These are phyloP conservation scores for Pestalotiopsis fici DNA, from an alignment of 2,329 filamentous ascomycete species.

Conservation along the genomic window DNA sequence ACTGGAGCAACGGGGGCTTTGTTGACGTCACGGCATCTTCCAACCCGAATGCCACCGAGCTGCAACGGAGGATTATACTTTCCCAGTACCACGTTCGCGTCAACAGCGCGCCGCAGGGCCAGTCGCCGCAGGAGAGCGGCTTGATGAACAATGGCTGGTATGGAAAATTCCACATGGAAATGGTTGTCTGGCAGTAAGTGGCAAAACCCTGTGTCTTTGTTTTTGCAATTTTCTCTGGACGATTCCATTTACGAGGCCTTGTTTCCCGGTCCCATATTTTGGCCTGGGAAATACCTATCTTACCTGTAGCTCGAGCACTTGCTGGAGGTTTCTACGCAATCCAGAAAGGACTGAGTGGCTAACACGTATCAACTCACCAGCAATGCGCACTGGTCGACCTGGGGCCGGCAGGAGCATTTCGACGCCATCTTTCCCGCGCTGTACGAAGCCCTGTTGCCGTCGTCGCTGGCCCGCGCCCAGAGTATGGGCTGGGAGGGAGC, in stretches of 20 bases:
- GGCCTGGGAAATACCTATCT: too few relatives aligned
- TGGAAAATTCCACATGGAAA: slow-evolving; percentile 43
- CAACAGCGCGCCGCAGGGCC: slow-evolving; percentile 37
- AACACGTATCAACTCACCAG: too few relatives aligned
- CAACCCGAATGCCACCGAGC: slow-evolving; percentile 37
- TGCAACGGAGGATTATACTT: slow-evolving; percentile 43
- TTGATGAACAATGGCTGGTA: slow-evolving; percentile 49
- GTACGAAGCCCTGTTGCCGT: slow-evolving; percentile 32
- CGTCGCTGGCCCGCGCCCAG: slow-evolving; percentile 29
- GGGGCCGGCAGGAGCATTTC: slow-evolving; percentile 37
- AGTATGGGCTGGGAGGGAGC: slow-evolving; percentile 35
- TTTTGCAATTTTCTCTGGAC: too few relatives aligned
- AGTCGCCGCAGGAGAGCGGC: slow-evolving; percentile 44
- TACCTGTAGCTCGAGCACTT: too few relatives aligned
- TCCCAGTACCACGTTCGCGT: slow-evolving; percentile 45
- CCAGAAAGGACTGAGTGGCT: too few relatives aligned
- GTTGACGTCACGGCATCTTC: slow-evolving; percentile 38
- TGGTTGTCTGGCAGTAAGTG: slow-evolving; percentile 47
- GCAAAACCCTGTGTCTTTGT: too few relatives aligned
- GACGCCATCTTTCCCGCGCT: slow-evolving; percentile 36
- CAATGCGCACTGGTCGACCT: slow-evolving; percentile 38
- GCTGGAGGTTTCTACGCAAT: too few relatives aligned
- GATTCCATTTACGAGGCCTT: too few relatives aligned
- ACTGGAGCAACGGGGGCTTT: slow-evolving; percentile 42
- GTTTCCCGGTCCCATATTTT: too few relatives aligned